Conservation (phyloP, 805 yeast genomes). For the Pichia rugopelliculosa region DNA sequence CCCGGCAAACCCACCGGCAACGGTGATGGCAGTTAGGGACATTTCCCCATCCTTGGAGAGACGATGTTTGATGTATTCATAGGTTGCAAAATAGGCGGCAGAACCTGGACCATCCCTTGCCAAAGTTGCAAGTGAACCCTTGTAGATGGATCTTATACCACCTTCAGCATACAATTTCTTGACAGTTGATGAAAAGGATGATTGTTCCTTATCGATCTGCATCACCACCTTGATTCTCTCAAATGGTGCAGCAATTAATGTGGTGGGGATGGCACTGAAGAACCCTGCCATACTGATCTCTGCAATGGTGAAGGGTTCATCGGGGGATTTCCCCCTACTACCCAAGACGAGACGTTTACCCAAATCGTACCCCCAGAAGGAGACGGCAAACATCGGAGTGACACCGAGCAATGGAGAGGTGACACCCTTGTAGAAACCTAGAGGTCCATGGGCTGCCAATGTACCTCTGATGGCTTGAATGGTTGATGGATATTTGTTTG, state of each 20-base stretch:
- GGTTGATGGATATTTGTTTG: conserved; percentile 60
- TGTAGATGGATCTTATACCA: conserved; percentile 76
- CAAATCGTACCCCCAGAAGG: conserved; percentile 96
- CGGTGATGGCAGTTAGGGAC: conserved; percentile 65
- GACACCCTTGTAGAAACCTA: conserved; percentile 89
- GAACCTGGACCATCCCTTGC: conserved; percentile 98
- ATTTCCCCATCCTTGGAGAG: conserved; percentile 38
- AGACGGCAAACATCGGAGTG: conserved; percentile 97
- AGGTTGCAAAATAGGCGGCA: conserved; percentile 91
- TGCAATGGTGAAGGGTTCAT: conserved; percentile 42
- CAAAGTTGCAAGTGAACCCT: conserved; percentile 86
- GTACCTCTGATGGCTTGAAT: conserved; percentile 63
- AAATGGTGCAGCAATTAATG: conserved; percentile 94
- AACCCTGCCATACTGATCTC: conserved; percentile 91
- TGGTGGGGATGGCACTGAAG: conserved; percentile 89
- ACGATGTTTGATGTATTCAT: conserved; percentile 67
- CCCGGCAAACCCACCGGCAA: conserved; percentile 96
- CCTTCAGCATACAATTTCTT: conserved; percentile 67
- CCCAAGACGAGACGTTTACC: conserved; percentile 70
- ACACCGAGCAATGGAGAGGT: conserved; percentile 93
- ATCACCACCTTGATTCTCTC: conserved; percentile 92
- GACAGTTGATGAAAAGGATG: conserved; percentile 53
- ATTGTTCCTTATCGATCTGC: conserved; percentile 49
- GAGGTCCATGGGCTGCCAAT: conserved; percentile 61
- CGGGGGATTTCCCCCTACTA: conserved; percentile 27